Evolutionary conservation across 2,329 filamentous ascomycete species (phyloP).

Genomic region (Stenocarpella maydis): DNA sequence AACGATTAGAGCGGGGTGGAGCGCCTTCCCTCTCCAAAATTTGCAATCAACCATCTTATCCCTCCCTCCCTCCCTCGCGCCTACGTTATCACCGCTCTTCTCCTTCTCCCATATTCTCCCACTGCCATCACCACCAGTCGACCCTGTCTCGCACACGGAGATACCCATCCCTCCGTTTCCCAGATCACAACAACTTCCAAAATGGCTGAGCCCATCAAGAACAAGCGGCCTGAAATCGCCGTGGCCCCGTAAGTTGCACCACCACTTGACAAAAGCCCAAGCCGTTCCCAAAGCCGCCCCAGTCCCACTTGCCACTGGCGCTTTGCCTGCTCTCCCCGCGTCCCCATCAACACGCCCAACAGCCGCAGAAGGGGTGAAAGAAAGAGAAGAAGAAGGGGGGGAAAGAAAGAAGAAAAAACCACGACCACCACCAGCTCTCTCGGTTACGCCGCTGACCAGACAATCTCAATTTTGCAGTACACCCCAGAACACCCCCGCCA

Average conservation of each 20-base stretch:
- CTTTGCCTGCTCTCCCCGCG: slow-evolving; percentile 23
- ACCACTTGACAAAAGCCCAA: slow-evolving; percentile 24
- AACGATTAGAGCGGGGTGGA: slow-evolving; percentile 31
- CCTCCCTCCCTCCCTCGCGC: slow-evolving; percentile 27
- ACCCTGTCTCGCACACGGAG: slow-evolving; percentile 11
- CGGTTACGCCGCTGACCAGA: slow-evolving; percentile 36
- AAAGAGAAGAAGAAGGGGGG: slow-evolving; percentile 34
- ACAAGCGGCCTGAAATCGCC: slow-evolving; percentile 65
- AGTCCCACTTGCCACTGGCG: slow-evolving; percentile 25
- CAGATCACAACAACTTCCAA: slow-evolving; percentile 46
- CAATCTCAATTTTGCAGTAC: slow-evolving; percentile 69
- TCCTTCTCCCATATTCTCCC: slow-evolving; percentile 26
- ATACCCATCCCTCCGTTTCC: slow-evolving; percentile 34
- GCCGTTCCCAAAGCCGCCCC: slow-evolving; percentile 4
- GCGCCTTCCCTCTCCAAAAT: slow-evolving; percentile 31
- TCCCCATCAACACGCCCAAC: slow-evolving; percentile 20
- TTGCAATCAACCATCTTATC: slow-evolving; percentile 32
- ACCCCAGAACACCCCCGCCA: slow-evolving; percentile 96
- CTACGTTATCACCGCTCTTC: slow-evolving; percentile 26
- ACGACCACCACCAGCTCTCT: not conserved
- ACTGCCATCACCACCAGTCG: slow-evolving; percentile 27
- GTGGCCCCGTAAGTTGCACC: slow-evolving; percentile 64
- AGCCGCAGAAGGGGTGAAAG: slow-evolving; percentile 34
- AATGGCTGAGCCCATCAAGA: slow-evolving; percentile 72
- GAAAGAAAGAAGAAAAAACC: slow-evolving; percentile 36